A percentile compares a stretch with the other conserved stretches of the same genome.
Evolutionary conservation across 257 asterid genomes (phyloP).

Genomic region (Fraxinus quadrangulata): DNA sequence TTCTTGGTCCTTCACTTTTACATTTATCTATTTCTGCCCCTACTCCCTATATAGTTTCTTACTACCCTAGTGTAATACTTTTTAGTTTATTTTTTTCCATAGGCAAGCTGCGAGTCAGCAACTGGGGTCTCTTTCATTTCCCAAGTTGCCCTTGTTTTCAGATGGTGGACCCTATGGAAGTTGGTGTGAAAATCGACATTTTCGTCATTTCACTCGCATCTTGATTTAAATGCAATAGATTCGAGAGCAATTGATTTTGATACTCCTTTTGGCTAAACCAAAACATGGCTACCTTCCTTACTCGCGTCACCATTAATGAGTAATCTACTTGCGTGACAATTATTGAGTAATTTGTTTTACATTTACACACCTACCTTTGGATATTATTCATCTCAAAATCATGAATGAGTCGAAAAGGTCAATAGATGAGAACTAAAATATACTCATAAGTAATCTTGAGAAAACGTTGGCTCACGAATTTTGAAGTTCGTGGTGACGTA

Average conservation of each 20-base stretch:
- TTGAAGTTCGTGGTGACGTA: no score
- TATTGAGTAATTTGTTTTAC: no score
- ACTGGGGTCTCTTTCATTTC: not conserved
- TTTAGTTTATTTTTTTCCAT: not conserved
- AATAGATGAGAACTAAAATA: no score
- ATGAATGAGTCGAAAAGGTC: no score
- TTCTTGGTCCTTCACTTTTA: constrained; percentile 9
- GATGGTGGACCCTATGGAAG: constrained; percentile 3
- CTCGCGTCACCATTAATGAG: not conserved
- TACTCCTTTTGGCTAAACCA: not conserved
- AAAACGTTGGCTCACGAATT: no score
- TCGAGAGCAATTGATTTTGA: no score
- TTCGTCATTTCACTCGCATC: not conserved
- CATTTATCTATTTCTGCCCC: not conserved
- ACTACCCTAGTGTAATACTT: no score
- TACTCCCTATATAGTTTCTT: not conserved
- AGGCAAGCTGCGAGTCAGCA: not conserved
- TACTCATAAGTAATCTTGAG: no score
- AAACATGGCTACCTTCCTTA: not conserved
- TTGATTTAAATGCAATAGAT: not conserved
- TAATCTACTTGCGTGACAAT: not conserved
- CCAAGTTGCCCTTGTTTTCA: constrained; percentile 18
- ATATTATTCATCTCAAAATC: no score
- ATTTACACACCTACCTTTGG: not conserved
- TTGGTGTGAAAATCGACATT: constrained; percentile 9